phyloP scores from a whole-genome alignment of 140 eudicot genomes.

The Stevia rebaudiana region DNA sequence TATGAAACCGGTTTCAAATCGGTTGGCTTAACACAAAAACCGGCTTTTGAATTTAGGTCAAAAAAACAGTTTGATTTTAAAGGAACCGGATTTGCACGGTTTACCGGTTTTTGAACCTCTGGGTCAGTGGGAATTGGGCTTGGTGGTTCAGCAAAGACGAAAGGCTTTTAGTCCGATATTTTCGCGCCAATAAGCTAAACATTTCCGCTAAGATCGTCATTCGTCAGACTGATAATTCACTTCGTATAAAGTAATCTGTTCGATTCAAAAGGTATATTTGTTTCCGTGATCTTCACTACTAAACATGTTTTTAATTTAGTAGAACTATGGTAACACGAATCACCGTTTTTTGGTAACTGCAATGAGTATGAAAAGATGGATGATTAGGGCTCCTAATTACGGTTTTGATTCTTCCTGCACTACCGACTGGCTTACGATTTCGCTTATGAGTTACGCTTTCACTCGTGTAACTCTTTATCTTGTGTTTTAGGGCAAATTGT shows the following conservation, averaged over 20 bases:
- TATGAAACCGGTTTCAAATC: no score
- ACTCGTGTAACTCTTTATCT: no score
- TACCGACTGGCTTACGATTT: neutral
- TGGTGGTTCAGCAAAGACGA: neutral
- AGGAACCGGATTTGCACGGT: no score
- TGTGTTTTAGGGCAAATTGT: constrained; percentile 16
- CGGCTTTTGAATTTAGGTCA: no score
- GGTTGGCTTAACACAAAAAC: no score
- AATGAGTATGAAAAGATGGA: constrained; percentile 2
- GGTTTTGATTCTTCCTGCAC: constrained; percentile 5
- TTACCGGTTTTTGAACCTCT: no score
- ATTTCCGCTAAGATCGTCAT: neutral
- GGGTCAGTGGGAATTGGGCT: constrained; percentile 8
- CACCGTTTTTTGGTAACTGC: neutral
- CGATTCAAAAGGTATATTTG: neutral
- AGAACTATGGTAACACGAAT: neutral
- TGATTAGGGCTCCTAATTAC: constrained; percentile 21
- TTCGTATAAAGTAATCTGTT: neutral
- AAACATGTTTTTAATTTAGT: neutral
- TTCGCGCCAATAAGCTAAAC: constrained; percentile 22
- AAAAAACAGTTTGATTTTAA: no score
- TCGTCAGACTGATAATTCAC: neutral
- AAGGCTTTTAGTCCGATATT: neutral
- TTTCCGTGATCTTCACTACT: neutral
- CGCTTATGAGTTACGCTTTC: neutral